Base-by-base conservation (phyloP, 2,329 filamentous ascomycete genomes). In the Rutstroemia sp. region DNA sequence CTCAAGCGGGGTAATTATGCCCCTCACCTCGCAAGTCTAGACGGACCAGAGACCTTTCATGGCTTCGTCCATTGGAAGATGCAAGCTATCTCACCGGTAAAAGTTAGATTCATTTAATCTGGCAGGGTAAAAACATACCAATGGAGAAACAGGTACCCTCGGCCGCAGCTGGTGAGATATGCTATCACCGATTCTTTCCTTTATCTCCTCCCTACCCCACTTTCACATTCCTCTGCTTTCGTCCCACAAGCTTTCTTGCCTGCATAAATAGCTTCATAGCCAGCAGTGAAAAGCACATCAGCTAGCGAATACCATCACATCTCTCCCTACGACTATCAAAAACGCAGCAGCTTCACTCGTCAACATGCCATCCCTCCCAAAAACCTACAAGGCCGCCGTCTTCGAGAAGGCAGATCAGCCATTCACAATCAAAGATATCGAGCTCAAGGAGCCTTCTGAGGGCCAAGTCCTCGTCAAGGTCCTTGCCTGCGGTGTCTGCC, bases 401-500 rank as follows among this genome's bases (percentile, higher is more conserved):
- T 73, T 88, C 62, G 76, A 79, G 55, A 73, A 76, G 57, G 68
- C 72, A 25, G 76, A 77, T 56, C 72, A 70, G 2, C 77, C 81
- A 0, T 75, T 87, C 61, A 71, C 71, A 2, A 72, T 90, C 60
- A 78, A 82, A 61, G 79, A 88, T 3, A 65, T 85, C 4, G 73
- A 78, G 17, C 74, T 90, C 42, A 74, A 78, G 57, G 67, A 74
- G 36, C 85, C 86, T 1, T 71, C 75, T 6, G 67, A 74, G 0
- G 77, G 79, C 17, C 75, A 89, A 64, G 73, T 91, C 2, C 78
- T 91, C 25, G 77, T 89, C 69, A 89, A 89, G 68, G 79, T 89
- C 2, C 73, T 83, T 8, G 87, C 87, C 5, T 88, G 83, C 63
- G 87, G 87, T 45, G 79, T 92, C 49, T 91, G 87, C 70, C 84